Evolutionary conservation across 768 basidiomycete genomes (phyloP), one percentile per base, ranked within the genome.

Genomic region (Mrakia blollopis): DNA sequence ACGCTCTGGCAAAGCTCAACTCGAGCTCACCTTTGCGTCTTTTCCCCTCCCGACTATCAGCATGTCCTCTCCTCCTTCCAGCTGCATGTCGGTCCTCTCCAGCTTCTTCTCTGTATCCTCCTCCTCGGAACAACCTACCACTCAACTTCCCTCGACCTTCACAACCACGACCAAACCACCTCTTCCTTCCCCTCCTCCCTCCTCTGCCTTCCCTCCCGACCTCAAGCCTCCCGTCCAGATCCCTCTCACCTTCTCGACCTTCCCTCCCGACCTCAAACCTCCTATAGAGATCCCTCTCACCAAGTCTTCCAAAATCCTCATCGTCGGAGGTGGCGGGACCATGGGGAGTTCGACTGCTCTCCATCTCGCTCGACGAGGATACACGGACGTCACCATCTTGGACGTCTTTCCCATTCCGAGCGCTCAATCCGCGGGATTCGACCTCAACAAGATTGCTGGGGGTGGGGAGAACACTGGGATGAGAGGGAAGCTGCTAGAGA

Each of bases 351-450:
- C 44, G 4, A 84, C 83, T 0, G 83, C 83, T 6, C 74, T 84
- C 1, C 82, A 84, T 61, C 80, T 84, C 8, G 79, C 80, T 25
- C 74, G 83, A 6, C 60, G 80, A 65, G 82, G 83, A 0, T 83
- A 81, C 78, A 80, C 67, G 14, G 69, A 84, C 75, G 78, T 84
- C 47, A 78, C 76, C 3, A 52, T 83, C 10, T 74, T 83, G 61
- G 83, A 83, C 74, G 60, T 72, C 5, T 83, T 77, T 41, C 76
- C 72, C 4, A 79, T 79, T 54, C 83, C 83, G 1, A 80, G 79
- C 5, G 74, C 73, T 9, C 76, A 81, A 30, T 79, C 80, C 2
- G 82, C 78, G 10, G 83, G 82, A 2, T 80, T 80, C 73, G 83
- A 83, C 71, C 75, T 82, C 21, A 83, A 83, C 80, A 83, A 83